Percentiles rank a stretch among this genome's conserved stretches.
These are phyloP conservation scores for Phlegmacium glaucopus DNA, from an alignment of 768 basidiomycete species.

Conservation along the genomic window DNA sequence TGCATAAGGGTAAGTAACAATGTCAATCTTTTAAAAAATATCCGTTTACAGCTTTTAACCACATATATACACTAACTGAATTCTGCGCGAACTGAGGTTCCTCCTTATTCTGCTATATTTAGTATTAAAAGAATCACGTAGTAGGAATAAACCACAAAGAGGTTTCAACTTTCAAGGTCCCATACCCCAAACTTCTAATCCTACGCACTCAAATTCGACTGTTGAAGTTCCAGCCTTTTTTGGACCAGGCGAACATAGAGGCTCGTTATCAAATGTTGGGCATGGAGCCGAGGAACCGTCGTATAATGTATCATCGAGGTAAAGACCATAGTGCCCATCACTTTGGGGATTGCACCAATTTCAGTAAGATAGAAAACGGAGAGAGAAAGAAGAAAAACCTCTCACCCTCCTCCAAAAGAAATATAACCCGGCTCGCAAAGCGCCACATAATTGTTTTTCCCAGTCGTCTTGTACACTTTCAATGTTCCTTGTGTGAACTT, in stretches of 20 bases:
- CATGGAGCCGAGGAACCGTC: constrained; percentile 84
- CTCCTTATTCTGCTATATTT: too few species aligned
- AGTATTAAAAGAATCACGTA: too few species aligned
- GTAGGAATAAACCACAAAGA: neutral
- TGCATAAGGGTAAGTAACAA: too few species aligned
- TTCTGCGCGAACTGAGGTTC: too few species aligned
- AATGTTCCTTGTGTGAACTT: constrained; percentile 49
- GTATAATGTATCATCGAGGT: constrained; percentile 77
- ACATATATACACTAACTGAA: too few species aligned
- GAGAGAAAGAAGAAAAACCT: constrained; percentile 10
- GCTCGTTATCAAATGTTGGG: constrained; percentile 85
- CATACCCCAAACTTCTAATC: constrained; percentile 88
- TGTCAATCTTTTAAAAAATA: too few species aligned
- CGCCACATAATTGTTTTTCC: too few species aligned
- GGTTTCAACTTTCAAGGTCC: constrained; percentile 42
- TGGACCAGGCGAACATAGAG: constrained; percentile 57
- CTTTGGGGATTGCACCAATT: constrained; percentile 31
- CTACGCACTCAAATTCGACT: constrained; percentile 84
- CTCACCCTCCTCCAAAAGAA: constrained; percentile 92
- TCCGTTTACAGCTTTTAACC: too few species aligned
- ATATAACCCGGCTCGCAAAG: too few species aligned
- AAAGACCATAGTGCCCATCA: constrained; percentile 86
- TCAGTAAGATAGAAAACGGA: neutral
- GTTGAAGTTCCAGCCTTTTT: constrained; percentile 37
- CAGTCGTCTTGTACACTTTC: constrained; percentile 79